Evolutionary conservation across 2,329 filamentous ascomycete genomes (phyloP).

Genomic region (Alternaria novae-zelandiae): DNA sequence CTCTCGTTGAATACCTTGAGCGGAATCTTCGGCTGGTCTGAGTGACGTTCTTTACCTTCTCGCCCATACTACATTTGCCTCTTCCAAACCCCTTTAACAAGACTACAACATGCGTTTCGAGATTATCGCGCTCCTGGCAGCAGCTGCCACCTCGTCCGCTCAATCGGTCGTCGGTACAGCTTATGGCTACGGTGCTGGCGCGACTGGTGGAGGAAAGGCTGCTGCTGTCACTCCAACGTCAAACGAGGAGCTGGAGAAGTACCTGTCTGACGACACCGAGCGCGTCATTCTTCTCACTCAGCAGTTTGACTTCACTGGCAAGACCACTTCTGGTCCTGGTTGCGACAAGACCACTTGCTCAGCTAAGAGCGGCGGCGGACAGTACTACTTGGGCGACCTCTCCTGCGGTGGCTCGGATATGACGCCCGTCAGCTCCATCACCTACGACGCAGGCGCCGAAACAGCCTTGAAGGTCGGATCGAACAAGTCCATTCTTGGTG

Average conservation of each 20-base stretch:
- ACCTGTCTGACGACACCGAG: slow-evolving; percentile 26
- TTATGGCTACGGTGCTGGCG: slow-evolving; percentile 31
- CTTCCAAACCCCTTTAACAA: background rate
- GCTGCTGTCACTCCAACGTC: slow-evolving; percentile 29
- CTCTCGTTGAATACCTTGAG: slow-evolving; percentile 24
- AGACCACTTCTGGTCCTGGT: slow-evolving; percentile 24
- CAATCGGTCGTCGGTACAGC: slow-evolving; percentile 33
- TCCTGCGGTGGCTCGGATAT: slow-evolving; percentile 24
- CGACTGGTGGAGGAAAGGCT: slow-evolving; percentile 32
- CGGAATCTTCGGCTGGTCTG: slow-evolving; percentile 32
- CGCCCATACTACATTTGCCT: background rate
- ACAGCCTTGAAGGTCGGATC: slow-evolving; percentile 44
- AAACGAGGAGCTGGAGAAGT: slow-evolving; percentile 27
- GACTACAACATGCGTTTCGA: slow-evolving; percentile 26
- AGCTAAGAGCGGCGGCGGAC: slow-evolving; percentile 17
- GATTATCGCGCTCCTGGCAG: slow-evolving; percentile 19
- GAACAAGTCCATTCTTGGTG: slow-evolving; percentile 53
- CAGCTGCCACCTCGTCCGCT: slow-evolving; percentile 22
- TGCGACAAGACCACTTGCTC: slow-evolving; percentile 29
- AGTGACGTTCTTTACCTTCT: slow-evolving; percentile 20
- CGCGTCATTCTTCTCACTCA: slow-evolving; percentile 31
- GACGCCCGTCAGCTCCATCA: slow-evolving; percentile 33
- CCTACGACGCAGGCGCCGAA: slow-evolving; percentile 44
- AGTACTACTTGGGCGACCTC: slow-evolving; percentile 31
- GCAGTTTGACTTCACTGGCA: slow-evolving; percentile 35